Percentiles rank a stretch among this genome's conserved stretches.
These are phyloP conservation scores for Kodamaea derodonti DNA, from an alignment of 1,139 yeast genomes.

Conservation along the genomic window DNA sequence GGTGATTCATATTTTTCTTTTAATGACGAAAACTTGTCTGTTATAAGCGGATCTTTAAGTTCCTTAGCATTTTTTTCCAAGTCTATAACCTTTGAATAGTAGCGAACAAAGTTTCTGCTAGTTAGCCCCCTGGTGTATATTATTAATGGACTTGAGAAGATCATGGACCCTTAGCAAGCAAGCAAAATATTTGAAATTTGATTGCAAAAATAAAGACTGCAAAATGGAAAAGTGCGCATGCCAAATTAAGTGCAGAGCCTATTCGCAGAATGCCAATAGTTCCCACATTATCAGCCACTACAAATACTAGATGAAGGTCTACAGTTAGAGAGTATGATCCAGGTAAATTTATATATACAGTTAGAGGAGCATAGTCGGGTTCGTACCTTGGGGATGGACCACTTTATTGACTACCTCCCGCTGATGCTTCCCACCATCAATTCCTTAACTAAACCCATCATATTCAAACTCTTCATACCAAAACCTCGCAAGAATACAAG, in stretches of 20 bases:
- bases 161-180: neutral
- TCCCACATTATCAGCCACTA: no score
- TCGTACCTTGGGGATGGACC: no score
- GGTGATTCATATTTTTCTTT: conserved; percentile 32
- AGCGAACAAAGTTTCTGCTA: neutral
- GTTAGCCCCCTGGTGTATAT: no score
- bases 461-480: conserved; percentile 70
- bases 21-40: conserved; percentile 10
- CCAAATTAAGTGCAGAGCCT: no score
- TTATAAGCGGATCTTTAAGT: conserved; percentile 1
- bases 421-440: conserved; percentile 36
- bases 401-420: conserved; percentile 25
- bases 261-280: no score
- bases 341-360: no score
- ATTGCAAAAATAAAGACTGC: neutral
- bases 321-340: no score
- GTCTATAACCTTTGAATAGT: conserved; percentile 6
- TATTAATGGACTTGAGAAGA: no score
- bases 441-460: conserved; percentile 58
- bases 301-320: no score
- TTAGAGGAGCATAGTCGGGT: no score
- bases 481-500: conserved; percentile 69
- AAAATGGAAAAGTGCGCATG: no score
- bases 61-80: conserved; percentile 5
- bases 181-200: neutral